These are phyloP conservation scores for Phanerochaete sordida DNA, from an alignment of 768 basidiomycete genomes.

Conservation along the genomic window DNA sequence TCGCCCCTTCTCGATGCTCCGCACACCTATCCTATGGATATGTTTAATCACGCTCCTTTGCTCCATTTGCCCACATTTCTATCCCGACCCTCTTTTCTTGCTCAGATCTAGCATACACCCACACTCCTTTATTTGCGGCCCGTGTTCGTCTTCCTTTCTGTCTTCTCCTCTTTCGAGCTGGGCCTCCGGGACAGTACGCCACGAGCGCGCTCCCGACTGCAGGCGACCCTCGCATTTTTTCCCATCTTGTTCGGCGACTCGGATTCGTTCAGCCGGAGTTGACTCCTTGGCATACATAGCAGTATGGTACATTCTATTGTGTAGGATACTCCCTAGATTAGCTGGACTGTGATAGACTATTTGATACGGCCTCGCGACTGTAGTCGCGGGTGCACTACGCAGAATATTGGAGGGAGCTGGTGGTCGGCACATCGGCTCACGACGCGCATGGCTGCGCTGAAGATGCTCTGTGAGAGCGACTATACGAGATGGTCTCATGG, in stretches of 20 bases:
- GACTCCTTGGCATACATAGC: not conserved
- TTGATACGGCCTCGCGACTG: not conserved
- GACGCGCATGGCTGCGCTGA: too few relatives aligned
- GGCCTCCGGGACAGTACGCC: not conserved
- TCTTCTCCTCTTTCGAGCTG: not conserved
- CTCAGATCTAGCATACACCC: not conserved
- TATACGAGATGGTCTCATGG: too few relatives aligned
- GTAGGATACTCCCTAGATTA: not conserved
- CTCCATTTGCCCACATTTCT: not conserved
- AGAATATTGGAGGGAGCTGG: too few relatives aligned
- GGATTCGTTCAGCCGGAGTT: not conserved
- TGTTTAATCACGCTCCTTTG: constrained; percentile 5
- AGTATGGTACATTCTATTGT: not conserved
- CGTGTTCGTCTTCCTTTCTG: not conserved
- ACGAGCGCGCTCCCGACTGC: not conserved
- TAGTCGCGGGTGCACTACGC: too few relatives aligned
- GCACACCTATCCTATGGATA: not conserved
- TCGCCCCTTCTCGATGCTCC: not conserved
- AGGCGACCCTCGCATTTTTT: not conserved
- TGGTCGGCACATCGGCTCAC: too few relatives aligned
- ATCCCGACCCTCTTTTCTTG: not conserved
- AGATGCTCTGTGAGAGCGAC: too few relatives aligned
- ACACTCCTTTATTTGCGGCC: not conserved
- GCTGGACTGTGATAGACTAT: not conserved
- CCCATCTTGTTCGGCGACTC: not conserved